Base-by-base conservation (phyloP, 2,329 filamentous ascomycete genomes). In the Tympanopsis confertula region DNA sequence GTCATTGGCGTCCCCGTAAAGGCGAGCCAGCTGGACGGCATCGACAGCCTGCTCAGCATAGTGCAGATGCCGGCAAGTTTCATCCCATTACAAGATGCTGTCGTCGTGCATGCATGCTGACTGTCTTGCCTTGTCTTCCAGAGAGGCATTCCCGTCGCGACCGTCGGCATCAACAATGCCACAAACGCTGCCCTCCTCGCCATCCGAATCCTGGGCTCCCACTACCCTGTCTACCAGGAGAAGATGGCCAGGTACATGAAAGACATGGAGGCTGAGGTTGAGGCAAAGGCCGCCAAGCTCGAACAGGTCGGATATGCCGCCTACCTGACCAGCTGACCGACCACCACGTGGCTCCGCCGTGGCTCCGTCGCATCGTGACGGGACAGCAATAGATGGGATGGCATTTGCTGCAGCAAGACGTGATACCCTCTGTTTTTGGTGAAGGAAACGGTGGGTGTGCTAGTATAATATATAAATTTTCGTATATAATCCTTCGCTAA, bases 1-100 rank as follows among this genome's bases (percentile, higher is more conserved):
- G 82, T 87, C 3, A 85, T 88, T 40, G 83, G 83, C 4, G 78
- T 88, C 1, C 83, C 83, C 0, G 78, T 88, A 19, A 84, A 81
- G 60, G 82, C 78, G 1, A 83, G 78, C 15, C 72, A 76, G 17
- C 58, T 86, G 4, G 83, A 86, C 50, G 82, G 82, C 3, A 62
- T 79, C 42, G 83, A 87, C 52, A 80, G 74, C 43, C 58, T 87
- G 39, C 62, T 81, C 38, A 82, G 75, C 48, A 86, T 86, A 45
- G 80, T 85, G 3, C 81, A 86, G 52, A 86, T 87, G 82, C 83
- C 82, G 4, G 69, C 72, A 58, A 45, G 66, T 62, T 17, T 32
- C 20, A 13, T 2, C 19, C 53, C 69, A 69, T 44, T 63, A 63
- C 13, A 59, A 60, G 4, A 39, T 18, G 36, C 39, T n/a, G 26